These are phyloP conservation scores for Pelargonium cotyledonis DNA, from an alignment of 441 rosid genomes.

Conservation along the genomic window DNA sequence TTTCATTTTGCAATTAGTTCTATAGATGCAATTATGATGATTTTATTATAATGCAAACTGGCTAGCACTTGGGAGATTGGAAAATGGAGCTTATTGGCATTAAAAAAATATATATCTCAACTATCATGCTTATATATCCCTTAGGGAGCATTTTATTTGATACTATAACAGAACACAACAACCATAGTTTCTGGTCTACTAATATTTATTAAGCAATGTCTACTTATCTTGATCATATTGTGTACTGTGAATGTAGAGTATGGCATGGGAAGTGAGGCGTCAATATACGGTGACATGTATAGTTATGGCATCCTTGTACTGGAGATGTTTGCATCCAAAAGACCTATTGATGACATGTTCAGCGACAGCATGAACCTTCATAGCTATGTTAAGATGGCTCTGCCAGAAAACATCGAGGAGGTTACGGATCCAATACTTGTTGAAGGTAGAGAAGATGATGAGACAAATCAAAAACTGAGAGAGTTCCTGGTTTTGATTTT, in stretches of 20 bases:
- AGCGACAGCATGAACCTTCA: not conserved
- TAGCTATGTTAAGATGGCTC: not conserved
- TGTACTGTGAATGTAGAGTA: not conserved
- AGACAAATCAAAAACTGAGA: not conserved
- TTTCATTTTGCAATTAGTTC: not conserved
- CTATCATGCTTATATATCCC: too few relatives aligned
- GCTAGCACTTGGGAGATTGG: too few relatives aligned
- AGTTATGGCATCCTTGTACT: not conserved
- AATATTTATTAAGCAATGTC: too few relatives aligned
- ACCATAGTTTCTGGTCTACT: too few relatives aligned
- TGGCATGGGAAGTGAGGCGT: slow-evolving; percentile 8
- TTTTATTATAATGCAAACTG: too few relatives aligned
- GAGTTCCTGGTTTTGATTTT: not conserved
- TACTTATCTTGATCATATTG: too few relatives aligned
- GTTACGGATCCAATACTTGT: not conserved
- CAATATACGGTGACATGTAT: not conserved
- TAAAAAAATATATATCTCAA: too few relatives aligned
- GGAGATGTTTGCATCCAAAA: not conserved
- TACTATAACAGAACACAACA: too few relatives aligned
- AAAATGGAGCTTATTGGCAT: too few relatives aligned
- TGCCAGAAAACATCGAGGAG: not conserved
- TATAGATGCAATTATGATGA: not conserved
- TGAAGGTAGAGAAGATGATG: not conserved
- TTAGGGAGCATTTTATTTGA: too few relatives aligned
- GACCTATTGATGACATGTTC: not conserved